A percentile compares a stretch with the other conserved stretches of the same genome.
phyloP scores from a whole-genome alignment of 345 rosid genomes.

The Erucastrum elatum region DNA sequence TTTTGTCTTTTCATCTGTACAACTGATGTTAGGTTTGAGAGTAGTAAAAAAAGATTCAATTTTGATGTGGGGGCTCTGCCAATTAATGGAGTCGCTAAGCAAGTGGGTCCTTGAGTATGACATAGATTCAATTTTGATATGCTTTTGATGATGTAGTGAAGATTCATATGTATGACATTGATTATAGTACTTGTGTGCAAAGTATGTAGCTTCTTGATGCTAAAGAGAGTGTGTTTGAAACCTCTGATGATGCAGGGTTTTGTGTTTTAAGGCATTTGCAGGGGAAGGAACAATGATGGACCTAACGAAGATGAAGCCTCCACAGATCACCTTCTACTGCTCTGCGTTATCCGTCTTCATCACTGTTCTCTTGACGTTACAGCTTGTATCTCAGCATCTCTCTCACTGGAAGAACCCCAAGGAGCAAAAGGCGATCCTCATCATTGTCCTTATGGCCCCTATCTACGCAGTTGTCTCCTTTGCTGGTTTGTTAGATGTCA shows the following conservation, averaged over 20 bases:
- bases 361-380: slow-evolving; percentile 70
- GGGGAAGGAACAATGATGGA: slow-evolving; percentile 50
- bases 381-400: slow-evolving; percentile 82
- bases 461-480: slow-evolving; percentile 74
- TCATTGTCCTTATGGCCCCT: slow-evolving; percentile 94
- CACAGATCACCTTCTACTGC: slow-evolving; percentile 63
- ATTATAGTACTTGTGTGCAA: neutral
- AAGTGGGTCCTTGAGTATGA: no score
- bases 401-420: slow-evolving; percentile 93
- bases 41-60: neutral
- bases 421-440: slow-evolving; percentile 87
- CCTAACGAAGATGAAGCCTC: slow-evolving; percentile 50
- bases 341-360: slow-evolving; percentile 62
- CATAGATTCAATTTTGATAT: neutral
- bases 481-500: slow-evolving; percentile 71
- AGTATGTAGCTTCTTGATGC: neutral
- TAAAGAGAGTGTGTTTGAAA: neutral
- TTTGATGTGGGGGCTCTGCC: neutral
- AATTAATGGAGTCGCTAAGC: no score
- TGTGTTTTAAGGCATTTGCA: neutral
- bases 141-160: neutral
- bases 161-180: neutral
- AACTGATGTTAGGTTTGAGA: neutral
- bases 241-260: slow-evolving; percentile 24
- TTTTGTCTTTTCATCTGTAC: neutral